phyloP scores from a whole-genome alignment of 495 filamentous ascomycete genomes.

The Baudoinia panamericana region DNA sequence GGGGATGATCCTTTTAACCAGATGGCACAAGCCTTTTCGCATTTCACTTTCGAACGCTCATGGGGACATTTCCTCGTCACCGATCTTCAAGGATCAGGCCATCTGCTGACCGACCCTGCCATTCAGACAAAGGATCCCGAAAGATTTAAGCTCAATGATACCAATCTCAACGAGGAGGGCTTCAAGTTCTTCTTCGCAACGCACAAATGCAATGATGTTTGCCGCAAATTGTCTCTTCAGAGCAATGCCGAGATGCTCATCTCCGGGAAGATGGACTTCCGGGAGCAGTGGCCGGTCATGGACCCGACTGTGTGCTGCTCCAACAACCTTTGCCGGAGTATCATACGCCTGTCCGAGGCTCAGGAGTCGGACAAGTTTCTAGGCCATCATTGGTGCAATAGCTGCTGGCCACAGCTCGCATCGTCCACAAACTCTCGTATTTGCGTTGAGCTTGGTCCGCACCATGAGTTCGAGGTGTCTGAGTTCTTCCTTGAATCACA shows the following conservation, averaged over 20 bases:
- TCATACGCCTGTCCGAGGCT: conserved; percentile 17
- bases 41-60: conserved; percentile 35
- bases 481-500: conserved; percentile 26
- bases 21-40: conserved; percentile 32
- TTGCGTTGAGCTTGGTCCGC: conserved; percentile 8
- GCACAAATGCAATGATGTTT: background rate
- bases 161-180: background rate
- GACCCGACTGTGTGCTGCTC: conserved; percentile 27
- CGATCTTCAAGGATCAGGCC: background rate
- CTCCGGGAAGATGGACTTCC: background rate
- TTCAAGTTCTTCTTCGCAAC: conserved; percentile 3
- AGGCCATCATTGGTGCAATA: conserved; percentile 24
- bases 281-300: background rate
- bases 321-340: conserved; percentile 30
- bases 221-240: background rate
- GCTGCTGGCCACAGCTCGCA: conserved; percentile 25
- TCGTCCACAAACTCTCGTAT: conserved; percentile 13
- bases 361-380: conserved; percentile 17
- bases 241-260: background rate
- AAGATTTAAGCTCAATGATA: background rate
- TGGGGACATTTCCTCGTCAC: conserved; percentile 12
- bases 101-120: background rate
- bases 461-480: conserved; percentile 21
- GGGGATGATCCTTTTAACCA: conserved; percentile 18
- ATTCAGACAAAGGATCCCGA: background rate